phyloP scores from a whole-genome alignment of 2,329 filamentous ascomycete genomes.

The Coniochaeta prunicola region DNA sequence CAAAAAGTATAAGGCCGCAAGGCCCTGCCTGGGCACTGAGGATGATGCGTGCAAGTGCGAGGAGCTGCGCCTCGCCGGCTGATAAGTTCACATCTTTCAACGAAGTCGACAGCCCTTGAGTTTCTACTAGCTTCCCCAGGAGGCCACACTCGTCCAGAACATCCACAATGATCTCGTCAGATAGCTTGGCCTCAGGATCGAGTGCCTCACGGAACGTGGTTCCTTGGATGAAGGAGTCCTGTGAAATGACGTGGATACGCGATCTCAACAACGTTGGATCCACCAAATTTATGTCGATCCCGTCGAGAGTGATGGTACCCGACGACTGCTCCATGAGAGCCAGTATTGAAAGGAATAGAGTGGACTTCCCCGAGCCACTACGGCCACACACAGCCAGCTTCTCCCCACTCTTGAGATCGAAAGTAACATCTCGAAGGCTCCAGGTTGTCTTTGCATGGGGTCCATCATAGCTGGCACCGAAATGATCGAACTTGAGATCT shows the following conservation, averaged over 20 bases:
- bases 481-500: background rate
- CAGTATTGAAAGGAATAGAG: background rate
- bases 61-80: conserved; percentile 32
- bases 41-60: conserved; percentile 41
- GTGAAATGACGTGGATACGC: background rate
- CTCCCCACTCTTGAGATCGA: background rate
- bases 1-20: conserved; percentile 54
- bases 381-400: background rate
- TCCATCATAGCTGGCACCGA: background rate
- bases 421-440: background rate
- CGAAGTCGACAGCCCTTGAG: conserved; percentile 21
- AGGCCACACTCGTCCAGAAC: conserved; percentile 34
- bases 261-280: background rate
- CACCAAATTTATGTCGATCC: background rate
- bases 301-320: background rate
- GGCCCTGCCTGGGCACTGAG: conserved; percentile 53
- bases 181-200: conserved; percentile 25
- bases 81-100: conserved; percentile 22
- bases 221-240: conserved; percentile 7
- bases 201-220: conserved; percentile 34
- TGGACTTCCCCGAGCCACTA: background rate
- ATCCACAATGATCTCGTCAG: conserved; percentile 21
- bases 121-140: conserved; percentile 23
- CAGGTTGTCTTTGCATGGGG: background rate
- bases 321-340: background rate